Evolutionary conservation across 2,329 filamentous ascomycete species (phyloP).

Genomic region (Xylaria arbuscula): DNA sequence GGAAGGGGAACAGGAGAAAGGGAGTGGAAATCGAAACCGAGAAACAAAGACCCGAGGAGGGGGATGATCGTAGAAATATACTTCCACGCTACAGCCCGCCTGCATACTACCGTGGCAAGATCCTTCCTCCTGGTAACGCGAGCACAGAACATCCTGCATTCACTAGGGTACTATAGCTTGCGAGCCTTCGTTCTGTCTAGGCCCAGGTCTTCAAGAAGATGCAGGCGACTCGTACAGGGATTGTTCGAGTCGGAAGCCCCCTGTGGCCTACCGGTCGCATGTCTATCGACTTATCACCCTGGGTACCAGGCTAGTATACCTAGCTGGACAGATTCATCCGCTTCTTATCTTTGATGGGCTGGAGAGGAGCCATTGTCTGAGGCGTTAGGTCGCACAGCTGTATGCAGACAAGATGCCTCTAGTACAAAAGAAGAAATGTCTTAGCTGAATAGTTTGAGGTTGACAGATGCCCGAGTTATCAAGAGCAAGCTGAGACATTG

Average conservation of each 20-base stretch:
- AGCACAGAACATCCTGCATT: constrained; percentile 12
- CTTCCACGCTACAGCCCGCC: constrained; percentile 1
- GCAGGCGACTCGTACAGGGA: constrained; percentile 19
- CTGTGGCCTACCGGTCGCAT: constrained; percentile 17
- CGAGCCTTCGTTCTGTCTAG: not conserved
- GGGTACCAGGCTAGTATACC: not conserved
- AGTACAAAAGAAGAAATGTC: constrained; percentile 25
- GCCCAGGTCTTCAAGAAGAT: not conserved
- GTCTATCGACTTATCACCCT: not conserved
- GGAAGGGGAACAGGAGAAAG: constrained; percentile 9
- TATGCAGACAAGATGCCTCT: constrained; percentile 10
- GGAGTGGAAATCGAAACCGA: constrained; percentile 13
- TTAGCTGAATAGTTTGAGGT: not conserved
- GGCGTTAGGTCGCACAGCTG: constrained; percentile 8
- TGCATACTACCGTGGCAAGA: not conserved
- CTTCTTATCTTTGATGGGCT: constrained; percentile 32
- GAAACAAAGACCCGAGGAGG: constrained; percentile 1
- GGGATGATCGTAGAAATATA: constrained; percentile 27
- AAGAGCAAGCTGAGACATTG: not conserved
- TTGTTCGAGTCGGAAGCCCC: constrained; percentile 1
- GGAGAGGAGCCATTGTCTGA: constrained; percentile 21
- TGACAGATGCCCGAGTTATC: not conserved
- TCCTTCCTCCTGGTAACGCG: constrained; percentile 13
- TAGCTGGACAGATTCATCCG: not conserved
- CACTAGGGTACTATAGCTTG: not conserved